Evolutionary conservation across 495 filamentous ascomycete species (phyloP).

Genomic region (Aspergillus cavernicola): DNA sequence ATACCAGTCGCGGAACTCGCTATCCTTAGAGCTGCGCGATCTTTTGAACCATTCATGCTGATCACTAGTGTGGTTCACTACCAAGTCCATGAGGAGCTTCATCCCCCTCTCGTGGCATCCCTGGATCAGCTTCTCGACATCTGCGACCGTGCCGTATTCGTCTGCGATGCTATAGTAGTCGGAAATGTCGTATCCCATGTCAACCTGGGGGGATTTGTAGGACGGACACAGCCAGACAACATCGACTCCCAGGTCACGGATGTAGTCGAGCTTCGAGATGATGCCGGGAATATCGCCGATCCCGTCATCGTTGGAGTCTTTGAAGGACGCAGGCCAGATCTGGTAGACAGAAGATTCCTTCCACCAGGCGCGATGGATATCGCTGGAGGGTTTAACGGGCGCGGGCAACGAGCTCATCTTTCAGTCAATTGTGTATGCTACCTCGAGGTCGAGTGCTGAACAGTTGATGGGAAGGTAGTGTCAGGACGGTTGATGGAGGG

Average conservation of each 20-base stretch:
- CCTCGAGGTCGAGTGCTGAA: background rate
- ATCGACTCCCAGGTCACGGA: constrained; percentile 59
- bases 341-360: constrained; percentile 62
- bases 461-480: background rate
- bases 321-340: constrained; percentile 65
- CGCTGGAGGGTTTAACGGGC: constrained; percentile 21
- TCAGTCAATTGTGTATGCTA: background rate
- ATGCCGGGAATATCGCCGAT: constrained; percentile 67
- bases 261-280: constrained; percentile 61
- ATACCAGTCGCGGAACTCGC: constrained; percentile 66
- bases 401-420: constrained; percentile 3
- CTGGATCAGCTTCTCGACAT: constrained; percentile 61
- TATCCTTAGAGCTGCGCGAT: constrained; percentile 55
- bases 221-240: constrained; percentile 67
- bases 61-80: constrained; percentile 78
- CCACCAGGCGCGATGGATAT: constrained; percentile 49
- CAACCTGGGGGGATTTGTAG: constrained; percentile 61
- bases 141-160: constrained; percentile 58
- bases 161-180: constrained; percentile 63
- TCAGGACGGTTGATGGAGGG: background rate
- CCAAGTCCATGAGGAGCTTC: constrained; percentile 70
- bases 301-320: constrained; percentile 65
- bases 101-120: constrained; percentile 56
- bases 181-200: constrained; percentile 64
- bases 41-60: constrained; percentile 74